A percentile compares a stretch with the other conserved stretches of the same genome.
Evolutionary conservation across 345 rosid genomes (phyloP).

Genomic region (Aurinia saxatilis): DNA sequence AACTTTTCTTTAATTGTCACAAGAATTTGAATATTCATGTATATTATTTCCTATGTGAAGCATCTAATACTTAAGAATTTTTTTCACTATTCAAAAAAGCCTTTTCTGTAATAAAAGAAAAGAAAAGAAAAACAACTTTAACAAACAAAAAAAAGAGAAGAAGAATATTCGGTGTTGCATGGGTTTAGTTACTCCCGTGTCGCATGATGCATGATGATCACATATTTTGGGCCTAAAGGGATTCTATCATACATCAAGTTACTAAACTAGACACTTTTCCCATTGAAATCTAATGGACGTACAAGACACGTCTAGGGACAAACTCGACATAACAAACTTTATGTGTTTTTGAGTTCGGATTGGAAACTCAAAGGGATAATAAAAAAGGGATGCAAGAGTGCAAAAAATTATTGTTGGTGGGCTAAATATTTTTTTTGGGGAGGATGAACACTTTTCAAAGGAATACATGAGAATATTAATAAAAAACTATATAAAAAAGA

Average conservation of each 20-base stretch:
- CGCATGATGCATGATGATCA: neutral
- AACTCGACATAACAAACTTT: neutral
- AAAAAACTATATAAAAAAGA: slow-evolving; percentile 1
- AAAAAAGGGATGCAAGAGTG: slow-evolving; percentile 17
- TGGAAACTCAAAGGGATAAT: neutral
- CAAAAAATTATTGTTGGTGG: slow-evolving; percentile 6
- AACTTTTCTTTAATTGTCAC: neutral
- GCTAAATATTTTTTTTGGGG: slow-evolving; percentile 4
- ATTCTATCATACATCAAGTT: neutral
- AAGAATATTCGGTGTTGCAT: slow-evolving; percentile 11
- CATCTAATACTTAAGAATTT: neutral
- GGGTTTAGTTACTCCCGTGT: slow-evolving; percentile 12
- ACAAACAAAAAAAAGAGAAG: neutral
- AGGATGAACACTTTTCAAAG: neutral
- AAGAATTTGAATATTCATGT: neutral
- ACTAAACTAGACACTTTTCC: neutral
- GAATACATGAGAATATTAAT: slow-evolving; percentile 8
- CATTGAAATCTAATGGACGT: neutral
- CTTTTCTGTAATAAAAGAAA: neutral
- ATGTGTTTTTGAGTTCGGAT: neutral
- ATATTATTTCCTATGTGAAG: neutral
- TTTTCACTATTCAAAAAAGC: neutral
- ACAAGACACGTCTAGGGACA: neutral
- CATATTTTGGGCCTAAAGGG: neutral
- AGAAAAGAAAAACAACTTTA: too few relatives aligned